Base-by-base conservation (phyloP, 2,329 filamentous ascomycete genomes). In the Boeremia lycopersici region DNA sequence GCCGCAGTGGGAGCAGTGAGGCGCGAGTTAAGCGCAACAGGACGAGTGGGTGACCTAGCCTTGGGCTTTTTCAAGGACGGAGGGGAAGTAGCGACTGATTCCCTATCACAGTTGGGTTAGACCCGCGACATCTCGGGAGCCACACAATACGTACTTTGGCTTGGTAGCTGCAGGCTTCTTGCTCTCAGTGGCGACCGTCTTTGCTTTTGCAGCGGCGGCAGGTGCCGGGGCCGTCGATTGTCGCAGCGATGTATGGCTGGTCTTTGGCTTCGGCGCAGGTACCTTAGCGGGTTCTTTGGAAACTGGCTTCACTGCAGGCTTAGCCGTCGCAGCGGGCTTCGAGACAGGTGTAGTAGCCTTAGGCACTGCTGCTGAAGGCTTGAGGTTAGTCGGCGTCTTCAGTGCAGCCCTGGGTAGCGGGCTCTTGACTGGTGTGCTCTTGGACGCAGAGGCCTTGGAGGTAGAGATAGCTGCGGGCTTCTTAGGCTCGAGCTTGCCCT, bases 1-100 rank as follows among this genome's bases (percentile, higher is more conserved):
- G 89, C 82, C 23, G 88, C 84, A 3, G 89, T 92, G 29, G 87
- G 88, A 6, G 87, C 86, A 23, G 82, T 88, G 28, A 91, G 78
- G 53, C 87, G 86, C 9, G 88, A 79, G 8, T 89, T 86, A 1
- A 91, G 78, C 52, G 84, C 84, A 46, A 86, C 78, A 9, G 88
- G 88, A 50, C 86, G 84, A 2, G 89, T 91, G 2, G 87, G 87
- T 10, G 89, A 90, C 72, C 85, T 76, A 28, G 72, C 71, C 42
- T 61, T 66, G 19, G 75, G 73, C 62, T 77, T 78, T 51, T 70
- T 71, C 61, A 76, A 71, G 10, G 65, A 67, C 12, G 63, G 61
- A 34, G 71, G 56, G n/a, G 57, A 66, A 56, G 61, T 65, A 2
- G 63, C 53, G 26, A 47, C 35, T 12, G 62, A 50, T 15, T 64